Evolutionary conservation across 768 basidiomycete genomes (phyloP), one percentile per base, ranked within the genome.

Genomic region (Kwoniella sp.): DNA sequence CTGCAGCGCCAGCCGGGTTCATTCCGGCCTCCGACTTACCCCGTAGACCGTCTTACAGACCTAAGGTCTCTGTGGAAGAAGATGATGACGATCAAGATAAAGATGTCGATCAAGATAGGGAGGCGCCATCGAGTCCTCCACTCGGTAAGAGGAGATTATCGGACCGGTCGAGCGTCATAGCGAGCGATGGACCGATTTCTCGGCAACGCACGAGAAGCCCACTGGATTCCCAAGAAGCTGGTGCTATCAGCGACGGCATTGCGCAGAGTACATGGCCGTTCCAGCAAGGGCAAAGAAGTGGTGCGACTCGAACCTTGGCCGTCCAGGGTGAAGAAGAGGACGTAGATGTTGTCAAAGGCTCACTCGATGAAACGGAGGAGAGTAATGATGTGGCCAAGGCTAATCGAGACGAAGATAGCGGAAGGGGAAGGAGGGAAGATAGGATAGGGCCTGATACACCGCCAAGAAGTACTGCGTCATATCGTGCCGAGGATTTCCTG

Each of bases 91-190:
- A 51, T n/a, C n/a, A n/a, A n/a, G n/a, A n/a, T n/a, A n/a, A 60
- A 50, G 50, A 52, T 13, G 33, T 6, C 5, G 19, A 19, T 19
- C 12, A 26, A 6, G 13, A 51, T 51, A 15, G 2, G 24, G 26
- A 26, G 17, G 49, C 21, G 3, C 24, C 5, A 5, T 25, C 22
- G 15, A 30, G 26, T 30, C 51, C 29, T 6, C n/a, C 25, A 17
- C 51, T 52, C 2, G 51, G 51, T 5, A 52, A 52, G 21, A 8
- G 51, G 22, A 27, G 51, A n/a, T 26, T 52, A 17, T 52, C 51
- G 12, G 27, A 52, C 17, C 51, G 51, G 4, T 52, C 51, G 3
- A 52, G 26, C 51, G 19, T 52, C 13, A 13, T 26, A 15, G 26
- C 27, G 40, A 19, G 40, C 17, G 40, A 44, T 44, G 40, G 17